A percentile compares a stretch with the other conserved stretches of the same genome.
phyloP scores from a whole-genome alignment of 768 basidiomycete species.

The Wakefieldia striispora region DNA sequence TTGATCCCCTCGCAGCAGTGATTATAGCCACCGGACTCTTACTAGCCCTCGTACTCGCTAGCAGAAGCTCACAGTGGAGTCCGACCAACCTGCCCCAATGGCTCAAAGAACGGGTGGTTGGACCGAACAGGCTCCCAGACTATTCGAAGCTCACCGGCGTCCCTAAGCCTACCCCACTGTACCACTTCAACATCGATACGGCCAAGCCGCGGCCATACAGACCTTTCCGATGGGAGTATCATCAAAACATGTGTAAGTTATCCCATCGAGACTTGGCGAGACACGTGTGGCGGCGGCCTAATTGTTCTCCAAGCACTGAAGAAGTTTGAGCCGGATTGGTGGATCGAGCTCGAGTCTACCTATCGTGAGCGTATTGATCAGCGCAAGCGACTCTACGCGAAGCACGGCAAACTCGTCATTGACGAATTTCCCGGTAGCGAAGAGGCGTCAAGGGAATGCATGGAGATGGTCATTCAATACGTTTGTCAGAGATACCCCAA shows the following conservation, averaged over 20 bases:
- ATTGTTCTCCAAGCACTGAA: conserved; percentile 35
- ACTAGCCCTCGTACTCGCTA: not conserved
- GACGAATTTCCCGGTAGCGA: conserved; percentile 49
- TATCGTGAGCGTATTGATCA: conserved; percentile 44
- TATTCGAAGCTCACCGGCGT: conserved; percentile 46
- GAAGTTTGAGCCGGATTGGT: conserved; percentile 51
- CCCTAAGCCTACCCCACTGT: conserved; percentile 40
- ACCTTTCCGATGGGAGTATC: conserved; percentile 54
- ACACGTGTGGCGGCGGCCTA: not conserved
- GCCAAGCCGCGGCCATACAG: conserved; percentile 52
- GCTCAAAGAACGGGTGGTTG: conserved; percentile 3
- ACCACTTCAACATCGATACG: conserved; percentile 41
- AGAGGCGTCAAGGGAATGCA: conserved; percentile 47
- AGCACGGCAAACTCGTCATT: conserved; percentile 42
- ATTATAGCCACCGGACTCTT: conserved; percentile 6
- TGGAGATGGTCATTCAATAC: conserved; percentile 56
- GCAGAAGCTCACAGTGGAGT: not conserved
- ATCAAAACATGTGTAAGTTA: conserved; percentile 53
- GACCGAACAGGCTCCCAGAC: conserved; percentile 28
- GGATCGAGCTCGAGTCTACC: conserved; percentile 56
- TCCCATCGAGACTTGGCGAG: not conserved
- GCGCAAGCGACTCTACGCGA: conserved; percentile 37
- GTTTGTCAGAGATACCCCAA: conserved; percentile 56
- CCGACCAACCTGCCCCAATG: not conserved
- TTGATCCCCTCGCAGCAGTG: not conserved